Evolutionary conservation across 1,284 basidiomycete genomes (phyloP), one percentile per base, ranked within the genome.

Genomic region (Moesziomyces sp.): DNA sequence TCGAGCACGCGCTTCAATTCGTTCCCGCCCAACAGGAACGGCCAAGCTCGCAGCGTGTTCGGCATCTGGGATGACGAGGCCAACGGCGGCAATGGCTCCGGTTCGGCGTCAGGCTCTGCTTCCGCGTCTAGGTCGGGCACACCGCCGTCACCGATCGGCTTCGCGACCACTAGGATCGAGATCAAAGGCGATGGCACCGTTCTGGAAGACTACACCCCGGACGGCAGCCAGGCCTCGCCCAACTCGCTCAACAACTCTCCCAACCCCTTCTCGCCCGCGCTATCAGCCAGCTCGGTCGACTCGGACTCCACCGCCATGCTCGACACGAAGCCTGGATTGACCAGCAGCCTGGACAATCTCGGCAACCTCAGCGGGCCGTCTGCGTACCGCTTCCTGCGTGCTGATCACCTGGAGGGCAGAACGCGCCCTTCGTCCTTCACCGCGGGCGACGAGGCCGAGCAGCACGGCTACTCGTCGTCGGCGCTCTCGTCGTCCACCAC

Each of bases 221-320:
- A 72, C 19, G 73, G 73, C 48, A 71, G 68, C 52, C 73, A 75
- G 53, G 57, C 72, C 18, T 80, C 78, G 40, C 77, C 77, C 26
- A 60, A 60, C 49, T 78, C 78, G n/a, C 50, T 74, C 30, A 62
- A 38, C 58, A 71, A 65, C 33, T 79, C 78, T 18, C 74, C 76
- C 3, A 76, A 72, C 46, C 69, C 71, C 1, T 79, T 80, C 47
- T 79, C 77, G 49, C 79, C 79, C 6, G 52, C 72, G 6, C 54
- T 68, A 13, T 78, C 76, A 6, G 54, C 66, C 33, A 75, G 71
- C 5, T 81, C 79, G 26, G 47, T 73, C 19, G 77, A 79, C 33
- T 76, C 74, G 11, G 78, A 78, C 44, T 71, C 69, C n/a, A 79
- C 79, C 0, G 68, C 64, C 24, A 60, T 74, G 63, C 26, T 59